Base-by-base conservation (phyloP, 306 rosid species). In the Mimosa bimucronata region DNA sequence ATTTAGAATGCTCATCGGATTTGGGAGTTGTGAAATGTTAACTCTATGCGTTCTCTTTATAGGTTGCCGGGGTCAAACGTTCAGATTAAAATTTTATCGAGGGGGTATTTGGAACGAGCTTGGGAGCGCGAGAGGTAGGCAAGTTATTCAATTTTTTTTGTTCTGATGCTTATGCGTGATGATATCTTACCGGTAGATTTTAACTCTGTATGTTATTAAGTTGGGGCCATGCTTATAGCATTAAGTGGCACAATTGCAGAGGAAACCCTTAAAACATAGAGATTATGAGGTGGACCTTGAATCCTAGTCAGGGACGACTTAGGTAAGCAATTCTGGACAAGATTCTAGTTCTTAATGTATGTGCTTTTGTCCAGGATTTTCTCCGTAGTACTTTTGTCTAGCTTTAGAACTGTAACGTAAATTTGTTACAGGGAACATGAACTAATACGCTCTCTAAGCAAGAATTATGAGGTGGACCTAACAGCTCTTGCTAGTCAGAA, bases 251-350 rank as follows among this genome's bases (percentile, higher is more conserved):
- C 50, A 3, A 12, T 79, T 89, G 72, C 98, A 91, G 80, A 89
- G 98, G 88, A 90, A 96, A 82, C 98, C 99, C 66, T 84, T 96
- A 87, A 96, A 96, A 82, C 98, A 93, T 72, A 88, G 99, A 83
- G 99, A 96, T 88, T 96, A 87, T 78, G 98, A 91, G 86, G 99
- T 96, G 10, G 94, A 96, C 91, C 99, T 96, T 7, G 90, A 93
- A 73, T 96, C 99, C 37, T 91, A 93, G 80, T 87, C 91, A 85
- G 99, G 99, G 40, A 96, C 93, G 83, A 96, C 99, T 71, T 97
- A 96, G 90, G 97, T 91, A 61, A 55, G 73, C 57, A 31, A 21
- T 26, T 73, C 5, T 6, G 4, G 73, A 74, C 37, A 65, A 41
- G 31, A 7, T 46, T 64, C 18, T 50, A 15, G 55, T 69, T 71